Evolutionary conservation across 768 basidiomycete genomes (phyloP).

Genomic region (Boletus rufocinnamomeus): DNA sequence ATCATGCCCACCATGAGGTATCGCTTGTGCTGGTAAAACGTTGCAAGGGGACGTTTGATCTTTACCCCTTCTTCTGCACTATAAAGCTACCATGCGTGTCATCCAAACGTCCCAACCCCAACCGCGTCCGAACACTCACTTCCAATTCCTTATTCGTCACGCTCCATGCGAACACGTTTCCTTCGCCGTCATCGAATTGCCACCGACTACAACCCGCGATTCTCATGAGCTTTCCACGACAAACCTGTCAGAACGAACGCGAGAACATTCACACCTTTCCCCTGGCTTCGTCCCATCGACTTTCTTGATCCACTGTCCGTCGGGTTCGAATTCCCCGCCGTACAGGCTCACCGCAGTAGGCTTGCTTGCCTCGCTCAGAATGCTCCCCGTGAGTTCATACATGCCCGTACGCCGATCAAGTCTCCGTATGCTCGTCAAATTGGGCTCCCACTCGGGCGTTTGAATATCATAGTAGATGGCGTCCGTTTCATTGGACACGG

Average conservation of each 20-base stretch:
- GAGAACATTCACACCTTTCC: constrained; percentile 14
- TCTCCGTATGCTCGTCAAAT: constrained; percentile 37
- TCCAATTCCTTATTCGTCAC: constrained; percentile 12
- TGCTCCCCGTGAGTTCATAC: constrained; percentile 35
- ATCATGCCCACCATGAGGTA: constrained; percentile 37
- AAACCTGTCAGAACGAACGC: neutral
- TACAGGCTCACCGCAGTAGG: constrained; percentile 35
- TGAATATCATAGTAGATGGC: constrained; percentile 43
- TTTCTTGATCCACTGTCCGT: constrained; percentile 35
- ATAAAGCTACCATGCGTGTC: constrained; percentile 26
- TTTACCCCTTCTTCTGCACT: constrained; percentile 28
- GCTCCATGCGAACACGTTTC: constrained; percentile 25
- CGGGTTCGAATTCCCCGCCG: constrained; percentile 28
- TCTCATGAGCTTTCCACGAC: constrained; percentile 2
- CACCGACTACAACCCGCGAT: constrained; percentile 15
- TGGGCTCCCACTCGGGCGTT: constrained; percentile 40
- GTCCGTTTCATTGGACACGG: constrained; percentile 41
- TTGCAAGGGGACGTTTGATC: constrained; percentile 34
- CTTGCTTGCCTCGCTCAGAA: constrained; percentile 35
- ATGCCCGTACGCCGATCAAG: constrained; percentile 32
- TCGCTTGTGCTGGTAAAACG: constrained; percentile 38
- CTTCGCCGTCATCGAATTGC: constrained; percentile 29
- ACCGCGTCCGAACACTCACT: constrained; percentile 2
- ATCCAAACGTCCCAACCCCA: neutral
- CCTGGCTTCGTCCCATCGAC: constrained; percentile 17